Base-by-base conservation (phyloP, 148 eudicot species). In the Heliamphora exappendiculata region DNA sequence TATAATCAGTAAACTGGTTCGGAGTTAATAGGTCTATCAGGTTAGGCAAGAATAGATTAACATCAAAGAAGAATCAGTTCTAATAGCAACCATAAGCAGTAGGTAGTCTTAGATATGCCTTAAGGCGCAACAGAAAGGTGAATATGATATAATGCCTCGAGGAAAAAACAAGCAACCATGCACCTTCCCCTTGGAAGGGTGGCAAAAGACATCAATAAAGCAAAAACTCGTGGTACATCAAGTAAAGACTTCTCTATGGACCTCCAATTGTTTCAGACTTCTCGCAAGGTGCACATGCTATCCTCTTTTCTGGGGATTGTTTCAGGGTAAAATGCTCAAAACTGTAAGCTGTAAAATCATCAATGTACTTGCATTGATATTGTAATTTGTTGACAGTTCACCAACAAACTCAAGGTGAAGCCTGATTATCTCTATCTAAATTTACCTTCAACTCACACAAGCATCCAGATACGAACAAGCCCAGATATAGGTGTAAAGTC, bases 121-220 rank as follows among this genome's bases (percentile, higher is more conserved):
- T 62, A 74, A 57, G 54, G 72, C 74, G 66, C 47, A 55, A 44
- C 29, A 14, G 1, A 70, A 29, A 70, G 73, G 36, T 69, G 36
- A 50, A 47, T 16, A 41, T 10, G 33, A 69, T 66, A 69, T 24
- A 34, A 45, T 28, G 72, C 36, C 54, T 44, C 54, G 6, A 16
- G 37, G 26, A 26, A 62, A 33, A 37, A 22, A 74, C 0, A 57
- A 4, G 31, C 7, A 22, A 16, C 28, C 31, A 36, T 28, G 39
- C 36, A 45, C 22, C 39, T 13, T n/a, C 72, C 53, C 33, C 33
- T 16, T 29, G 22, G 22, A 22, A 69, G 33, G 53, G 33, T 41
- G 53, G 33, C 53, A n/a, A 45, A 16, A 37, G 5, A 44, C 6
- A 26, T 54, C 55, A 45, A 36, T 45, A 49, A 45, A 68, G 53